Conservation (phyloP, 2,329 filamentous ascomycete species). For the Coniella vitis region DNA sequence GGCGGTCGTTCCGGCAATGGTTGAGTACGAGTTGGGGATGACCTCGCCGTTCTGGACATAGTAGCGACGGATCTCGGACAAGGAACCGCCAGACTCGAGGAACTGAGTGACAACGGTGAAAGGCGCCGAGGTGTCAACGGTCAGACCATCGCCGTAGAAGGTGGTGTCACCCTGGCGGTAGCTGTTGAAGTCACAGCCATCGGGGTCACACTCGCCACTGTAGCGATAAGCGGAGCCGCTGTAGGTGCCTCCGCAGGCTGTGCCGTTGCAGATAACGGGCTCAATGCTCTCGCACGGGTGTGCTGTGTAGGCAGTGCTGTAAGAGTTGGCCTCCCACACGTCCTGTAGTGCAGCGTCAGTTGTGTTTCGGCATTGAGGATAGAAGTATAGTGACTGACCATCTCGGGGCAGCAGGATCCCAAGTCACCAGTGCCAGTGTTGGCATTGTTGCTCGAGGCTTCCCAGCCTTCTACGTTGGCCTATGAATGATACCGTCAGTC, state of each 20-base stretch:
- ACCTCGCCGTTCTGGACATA: slow-evolving; percentile 58
- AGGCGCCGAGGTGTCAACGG: slow-evolving; percentile 51
- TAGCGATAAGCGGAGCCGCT: slow-evolving; percentile 42
- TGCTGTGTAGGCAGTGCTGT: slow-evolving; percentile 58
- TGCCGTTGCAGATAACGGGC: slow-evolving; percentile 43
- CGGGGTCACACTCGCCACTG: slow-evolving; percentile 57
- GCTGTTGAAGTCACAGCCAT: slow-evolving; percentile 65
- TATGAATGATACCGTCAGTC: slow-evolving; percentile 16
- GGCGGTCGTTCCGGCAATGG: slow-evolving; percentile 31
- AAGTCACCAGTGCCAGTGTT: slow-evolving; percentile 46
- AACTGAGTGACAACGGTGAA: slow-evolving; percentile 65
- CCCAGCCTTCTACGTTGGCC: slow-evolving; percentile 48
- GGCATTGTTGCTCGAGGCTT: slow-evolving; percentile 42
- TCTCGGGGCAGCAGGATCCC: slow-evolving; percentile 56
- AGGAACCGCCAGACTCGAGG: slow-evolving; percentile 40
- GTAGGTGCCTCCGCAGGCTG: slow-evolving; percentile 48
- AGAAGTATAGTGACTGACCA: slow-evolving; percentile 28
- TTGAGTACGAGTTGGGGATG: slow-evolving; percentile 45
- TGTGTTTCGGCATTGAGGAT: slow-evolving; percentile 16
- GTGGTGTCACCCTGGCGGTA: slow-evolving; percentile 58
- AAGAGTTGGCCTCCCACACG: slow-evolving; percentile 57
- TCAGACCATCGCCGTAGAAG: slow-evolving; percentile 55
- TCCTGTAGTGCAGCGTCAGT: slow-evolving; percentile 3
- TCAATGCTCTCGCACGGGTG: slow-evolving; percentile 52
- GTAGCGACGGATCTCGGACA: slow-evolving; percentile 56